phyloP scores from a whole-genome alignment of 2,329 filamentous ascomycete genomes.

The Paecilomyces dactylethromorphus region DNA sequence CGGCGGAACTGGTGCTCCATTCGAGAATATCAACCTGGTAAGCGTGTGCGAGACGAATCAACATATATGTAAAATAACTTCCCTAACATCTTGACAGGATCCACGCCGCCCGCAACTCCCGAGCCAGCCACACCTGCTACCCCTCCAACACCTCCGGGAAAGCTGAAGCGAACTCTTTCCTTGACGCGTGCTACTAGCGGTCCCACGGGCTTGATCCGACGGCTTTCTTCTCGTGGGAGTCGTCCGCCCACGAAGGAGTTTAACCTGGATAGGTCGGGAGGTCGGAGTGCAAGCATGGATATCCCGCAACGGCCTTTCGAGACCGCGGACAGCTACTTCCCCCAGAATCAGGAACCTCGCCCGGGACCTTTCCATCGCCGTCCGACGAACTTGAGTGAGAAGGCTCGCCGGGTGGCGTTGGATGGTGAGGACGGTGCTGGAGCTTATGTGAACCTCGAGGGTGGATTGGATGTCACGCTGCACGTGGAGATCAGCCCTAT shows the following conservation, averaged over 20 bases:
- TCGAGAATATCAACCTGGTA: constrained; percentile 70
- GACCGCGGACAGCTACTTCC: constrained; percentile 27
- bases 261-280: not conserved
- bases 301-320: constrained; percentile 29
- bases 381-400: constrained; percentile 61
- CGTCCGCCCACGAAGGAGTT: not conserved
- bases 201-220: not conserved
- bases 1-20: constrained; percentile 96
- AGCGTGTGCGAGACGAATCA: constrained; percentile 11
- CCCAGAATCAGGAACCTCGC: constrained; percentile 18
- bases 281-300: not conserved
- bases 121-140: constrained; percentile 41
- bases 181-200: constrained; percentile 41
- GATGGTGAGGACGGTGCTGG: constrained; percentile 45
- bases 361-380: constrained; percentile 57
- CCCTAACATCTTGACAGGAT: constrained; percentile 51
- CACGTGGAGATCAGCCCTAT: constrained; percentile 83
- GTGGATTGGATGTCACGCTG: constrained; percentile 76
- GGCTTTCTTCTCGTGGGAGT: not conserved
- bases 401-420: constrained; percentile 52
- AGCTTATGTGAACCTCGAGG: constrained; percentile 65
- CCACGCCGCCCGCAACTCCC: constrained; percentile 62
- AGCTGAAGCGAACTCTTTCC: constrained; percentile 54
- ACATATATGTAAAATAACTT: not conserved
- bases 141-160: constrained; percentile 22